Percentiles rank a stretch among this genome's conserved stretches.
Conservation (phyloP, 331 rosid species). For the Pyracantha coccinea region DNA sequence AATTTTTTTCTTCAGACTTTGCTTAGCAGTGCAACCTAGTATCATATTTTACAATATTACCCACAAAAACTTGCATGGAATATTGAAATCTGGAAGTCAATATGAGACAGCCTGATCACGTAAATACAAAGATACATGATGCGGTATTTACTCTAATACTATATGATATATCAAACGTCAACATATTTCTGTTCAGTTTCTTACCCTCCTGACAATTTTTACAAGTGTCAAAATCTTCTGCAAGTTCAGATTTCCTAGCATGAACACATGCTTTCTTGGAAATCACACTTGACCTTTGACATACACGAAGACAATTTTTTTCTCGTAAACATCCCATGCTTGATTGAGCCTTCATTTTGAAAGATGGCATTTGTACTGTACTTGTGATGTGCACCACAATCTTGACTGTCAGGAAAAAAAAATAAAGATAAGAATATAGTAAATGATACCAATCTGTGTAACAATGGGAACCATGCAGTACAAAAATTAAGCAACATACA, state of each 20-base stretch:
- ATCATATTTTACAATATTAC: background rate
- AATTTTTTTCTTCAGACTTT: background rate
- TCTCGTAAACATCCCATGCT: conserved; percentile 62
- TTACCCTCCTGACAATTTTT: conserved; percentile 31
- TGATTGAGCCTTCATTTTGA: conserved; percentile 81
- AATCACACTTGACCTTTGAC: conserved; percentile 64
- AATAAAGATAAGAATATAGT: conserved; percentile 12
- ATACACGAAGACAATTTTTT: conserved; percentile 61
- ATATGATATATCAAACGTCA: background rate
- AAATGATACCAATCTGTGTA: background rate
- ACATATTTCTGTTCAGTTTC: background rate
- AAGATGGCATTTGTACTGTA: conserved; percentile 78
- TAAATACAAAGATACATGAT: background rate
- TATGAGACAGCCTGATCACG: background rate
- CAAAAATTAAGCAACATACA: background rate
- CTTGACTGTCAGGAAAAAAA: conserved; percentile 20
- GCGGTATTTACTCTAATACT: background rate
- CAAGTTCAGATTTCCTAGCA: conserved; percentile 36
- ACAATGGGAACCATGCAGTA: background rate
- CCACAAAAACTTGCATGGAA: background rate
- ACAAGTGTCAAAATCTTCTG: conserved; percentile 39
- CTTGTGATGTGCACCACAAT: conserved; percentile 26
- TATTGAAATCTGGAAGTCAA: background rate
- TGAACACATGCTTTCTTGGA: conserved; percentile 48
- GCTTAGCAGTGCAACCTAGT: background rate